Evolutionary conservation across 441 rosid species (phyloP), one percentile per base, ranked within the genome.

Genomic region (Viola pubescens): DNA sequence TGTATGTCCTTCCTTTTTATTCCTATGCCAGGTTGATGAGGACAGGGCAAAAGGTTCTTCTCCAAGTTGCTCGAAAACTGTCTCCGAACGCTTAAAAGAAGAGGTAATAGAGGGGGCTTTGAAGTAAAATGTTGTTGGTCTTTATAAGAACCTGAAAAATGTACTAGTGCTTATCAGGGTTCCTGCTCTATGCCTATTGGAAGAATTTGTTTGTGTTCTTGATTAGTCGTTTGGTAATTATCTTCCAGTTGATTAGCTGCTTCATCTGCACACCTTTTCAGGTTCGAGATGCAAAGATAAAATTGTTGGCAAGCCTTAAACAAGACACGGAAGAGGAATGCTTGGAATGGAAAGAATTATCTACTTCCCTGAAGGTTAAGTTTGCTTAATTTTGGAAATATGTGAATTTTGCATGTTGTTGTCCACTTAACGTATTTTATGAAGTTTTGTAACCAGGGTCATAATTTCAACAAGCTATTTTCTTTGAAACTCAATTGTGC

Each of bases 211-310:
- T 54, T 11, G 55, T 6, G 19, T 52, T 9, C n/a, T 47, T 6
- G 40, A 48, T 4, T 16, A 56, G 56, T n/a, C 48, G 61, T 75
- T 41, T 38, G 49, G 39, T 60, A 65, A 49, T 61, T 62, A 58
- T 62, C 14, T 53, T 26, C 60, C 52, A 54, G 38, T 57, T 56
- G 14, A 37, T 54, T 55, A 62, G 16, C 37, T 63, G 42, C 63
- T 60, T 16, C 62, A 39, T 57, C 55, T 55, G 57, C 65, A 52
- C 16, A 41, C 47, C 56, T 59, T 67, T 51, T 48, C 76, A 94
- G 99, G 79, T 94, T 73, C 85, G 97, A 56, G 90, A 88, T 71
- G 80, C 88, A 45, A 94, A 94, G 79, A 74, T 90, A 44, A 88
- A 82, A 65, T 80, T 90, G 57, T 71, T 94, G 55, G 88, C 80